Percentiles rank a stretch among this genome's conserved stretches.
Conservation (phyloP, 768 basidiomycete species). For the Cystobasidiopsis lactophilus region DNA sequence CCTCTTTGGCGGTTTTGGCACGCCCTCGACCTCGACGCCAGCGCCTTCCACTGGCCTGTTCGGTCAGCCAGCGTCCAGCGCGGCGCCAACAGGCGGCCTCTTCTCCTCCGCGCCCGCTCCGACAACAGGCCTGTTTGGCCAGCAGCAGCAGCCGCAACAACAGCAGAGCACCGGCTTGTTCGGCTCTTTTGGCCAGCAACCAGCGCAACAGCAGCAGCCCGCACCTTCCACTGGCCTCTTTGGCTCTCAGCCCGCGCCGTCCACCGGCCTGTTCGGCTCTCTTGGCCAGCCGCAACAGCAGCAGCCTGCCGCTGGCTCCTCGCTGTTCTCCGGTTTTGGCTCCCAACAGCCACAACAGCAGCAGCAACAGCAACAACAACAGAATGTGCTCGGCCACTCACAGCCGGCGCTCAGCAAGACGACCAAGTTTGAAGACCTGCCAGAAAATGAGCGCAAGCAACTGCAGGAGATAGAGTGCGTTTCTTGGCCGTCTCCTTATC, state of each 20-base stretch:
- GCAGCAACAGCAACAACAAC: neutral
- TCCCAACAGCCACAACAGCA: conserved; percentile 2
- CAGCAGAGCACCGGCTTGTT: neutral
- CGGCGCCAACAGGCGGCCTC: conserved; percentile 1
- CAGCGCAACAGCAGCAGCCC: neutral
- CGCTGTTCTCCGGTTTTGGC: neutral
- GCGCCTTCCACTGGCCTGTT: conserved; percentile 1
- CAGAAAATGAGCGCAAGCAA: conserved; percentile 11
- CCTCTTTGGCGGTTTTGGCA: neutral
- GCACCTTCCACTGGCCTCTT: neutral
- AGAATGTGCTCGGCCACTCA: too few species aligned
- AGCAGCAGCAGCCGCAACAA: neutral
- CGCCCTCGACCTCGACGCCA: neutral
- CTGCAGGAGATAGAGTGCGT: conserved; percentile 18
- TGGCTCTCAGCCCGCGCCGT: neutral
- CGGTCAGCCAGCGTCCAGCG: neutral
- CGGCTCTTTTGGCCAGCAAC: too few species aligned
- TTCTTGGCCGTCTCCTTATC: neutral
- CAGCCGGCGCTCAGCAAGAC: conserved; percentile 7
- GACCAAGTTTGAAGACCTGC: conserved; percentile 18
- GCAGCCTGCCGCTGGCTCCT: neutral
- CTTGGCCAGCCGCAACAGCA: neutral
- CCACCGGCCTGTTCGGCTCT: neutral
- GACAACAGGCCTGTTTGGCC: neutral
- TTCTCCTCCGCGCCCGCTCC: neutral